These are phyloP conservation scores for Ensete ventricosum DNA, from an alignment of 176 grass and related monocot species.

Conservation along the genomic window DNA sequence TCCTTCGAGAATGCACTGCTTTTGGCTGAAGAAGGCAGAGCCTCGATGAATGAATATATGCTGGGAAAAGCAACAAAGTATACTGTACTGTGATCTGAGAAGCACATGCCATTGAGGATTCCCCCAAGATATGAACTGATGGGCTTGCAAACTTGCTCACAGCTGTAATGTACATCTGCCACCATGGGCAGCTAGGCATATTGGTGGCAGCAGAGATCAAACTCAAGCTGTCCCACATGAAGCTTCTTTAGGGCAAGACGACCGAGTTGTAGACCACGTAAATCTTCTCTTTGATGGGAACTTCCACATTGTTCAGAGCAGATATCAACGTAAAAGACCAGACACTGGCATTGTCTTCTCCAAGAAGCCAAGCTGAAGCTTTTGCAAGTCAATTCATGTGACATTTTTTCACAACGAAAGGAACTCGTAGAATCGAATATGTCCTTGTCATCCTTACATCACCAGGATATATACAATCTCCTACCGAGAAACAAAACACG, in stretches of 20 bases:
- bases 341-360: not conserved
- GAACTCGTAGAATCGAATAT: too few species aligned
- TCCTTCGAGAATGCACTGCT: not conserved
- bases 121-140: not conserved
- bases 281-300: not conserved
- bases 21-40: not conserved
- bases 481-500: too few species aligned
- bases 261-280: not conserved
- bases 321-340: not conserved
- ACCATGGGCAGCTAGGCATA: too few species aligned
- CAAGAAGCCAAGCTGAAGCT: not conserved
- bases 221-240: too few species aligned
- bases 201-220: too few species aligned
- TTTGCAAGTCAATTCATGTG: not conserved
- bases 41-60: not conserved
- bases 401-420: not conserved
- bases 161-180: not conserved
- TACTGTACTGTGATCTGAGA: not conserved
- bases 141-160: not conserved
- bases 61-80: not conserved
- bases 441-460: too few species aligned
- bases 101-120: not conserved
- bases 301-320: not conserved
- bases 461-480: too few species aligned
- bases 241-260: too few species aligned